Base-by-base conservation (phyloP, 2,329 filamentous ascomycete species). In the Aspergillus uvarum region DNA sequence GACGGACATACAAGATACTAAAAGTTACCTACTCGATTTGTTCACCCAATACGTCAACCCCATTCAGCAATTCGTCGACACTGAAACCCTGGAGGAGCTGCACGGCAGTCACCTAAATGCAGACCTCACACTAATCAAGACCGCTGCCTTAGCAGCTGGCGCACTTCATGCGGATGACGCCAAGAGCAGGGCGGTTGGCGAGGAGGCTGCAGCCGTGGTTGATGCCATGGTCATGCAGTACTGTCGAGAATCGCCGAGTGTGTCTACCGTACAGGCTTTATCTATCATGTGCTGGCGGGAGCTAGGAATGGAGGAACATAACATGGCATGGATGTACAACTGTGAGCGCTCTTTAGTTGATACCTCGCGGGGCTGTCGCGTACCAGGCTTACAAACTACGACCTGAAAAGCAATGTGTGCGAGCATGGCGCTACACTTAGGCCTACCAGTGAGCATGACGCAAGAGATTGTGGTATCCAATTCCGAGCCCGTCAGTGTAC, bases 241-340 rank as follows among this genome's bases (percentile, higher is more conserved):
- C 7, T 56, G 53, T 19, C 53, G 53, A 16, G 38, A 56, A n/a
- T 56, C 22, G 5, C 53, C 53, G 2, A 35, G 31, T 16, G 32
- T 56, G 6, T 48, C 16, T 10, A 49, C 26, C 3, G 47, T 49
- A 11, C 53, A 56, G 16, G 42, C 53, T 19, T 31, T 56, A 4
- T 56, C 53, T 26, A 56, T 56, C 42, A 56, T 56, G 53, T 56
- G 16, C 4, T 56, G 53, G 53, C 44, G 53, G 42, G 53, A 56
- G 53, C n/a, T 56, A 10, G 44, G 42, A 16, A 21, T 56, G 8
- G 53, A 56, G 42, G 38, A 56, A 31, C 53, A 56, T n/a, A 56
- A 56, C n/a, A 56, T 56, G 53, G 53, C 53, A 6, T 56, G 53
- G 53, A 56, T 56, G 44, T 56, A 56, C 47, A 56, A 56, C 24